Evolutionary conservation across 192 early-diverging fungal species (phyloP).

Genomic region (Backusella circina): DNA sequence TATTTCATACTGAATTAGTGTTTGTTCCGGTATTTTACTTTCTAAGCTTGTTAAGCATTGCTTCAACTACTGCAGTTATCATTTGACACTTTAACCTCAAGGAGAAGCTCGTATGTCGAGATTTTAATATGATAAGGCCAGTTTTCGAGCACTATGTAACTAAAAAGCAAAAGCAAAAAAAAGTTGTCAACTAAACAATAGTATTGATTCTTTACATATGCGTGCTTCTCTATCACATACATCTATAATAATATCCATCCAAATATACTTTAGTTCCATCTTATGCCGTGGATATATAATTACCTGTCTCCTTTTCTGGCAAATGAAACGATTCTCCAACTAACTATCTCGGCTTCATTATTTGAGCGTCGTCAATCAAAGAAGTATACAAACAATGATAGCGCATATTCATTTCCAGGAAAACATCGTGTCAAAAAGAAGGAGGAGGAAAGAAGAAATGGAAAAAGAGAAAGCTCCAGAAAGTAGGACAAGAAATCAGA

Average conservation of each 20-base stretch:
- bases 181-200: neutral
- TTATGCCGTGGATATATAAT: neutral
- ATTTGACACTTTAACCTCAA: no score
- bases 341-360: constrained; percentile 40
- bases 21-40: neutral
- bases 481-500: neutral
- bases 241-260: constrained; percentile 27
- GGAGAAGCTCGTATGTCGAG: no score
- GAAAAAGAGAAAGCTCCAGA: neutral
- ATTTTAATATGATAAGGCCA: neutral
- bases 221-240: neutral
- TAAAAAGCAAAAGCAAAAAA: neutral
- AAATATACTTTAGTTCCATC: neutral
- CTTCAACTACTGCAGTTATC: no score
- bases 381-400: neutral
- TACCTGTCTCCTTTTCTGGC: neutral
- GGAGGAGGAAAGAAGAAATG: constrained; percentile 14
- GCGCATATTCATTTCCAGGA: neutral
- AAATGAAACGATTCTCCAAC: constrained; percentile 22
- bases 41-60: neutral
- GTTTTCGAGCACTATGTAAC: neutral
- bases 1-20: neutral
- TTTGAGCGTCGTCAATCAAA: constrained; percentile 26
- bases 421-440: constrained; percentile 7
- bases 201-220: neutral